phyloP scores from a whole-genome alignment of 2,329 filamentous ascomycete species.

The Metarhizium sp. region DNA sequence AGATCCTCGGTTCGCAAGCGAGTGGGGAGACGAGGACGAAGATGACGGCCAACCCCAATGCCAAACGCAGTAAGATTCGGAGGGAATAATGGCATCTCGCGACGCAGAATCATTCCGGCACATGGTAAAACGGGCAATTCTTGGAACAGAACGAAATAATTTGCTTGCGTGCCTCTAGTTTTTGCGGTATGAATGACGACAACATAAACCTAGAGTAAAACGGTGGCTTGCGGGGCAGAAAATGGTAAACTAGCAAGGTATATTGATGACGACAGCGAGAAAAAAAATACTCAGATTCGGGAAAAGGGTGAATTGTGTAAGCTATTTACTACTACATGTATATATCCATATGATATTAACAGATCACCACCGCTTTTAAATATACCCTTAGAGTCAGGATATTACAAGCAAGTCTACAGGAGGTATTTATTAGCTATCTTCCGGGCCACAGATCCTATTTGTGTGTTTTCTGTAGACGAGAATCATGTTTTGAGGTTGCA shows the following conservation, averaged over 20 bases:
- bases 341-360: too few species aligned
- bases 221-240: background rate
- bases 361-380: too few species aligned
- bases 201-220: conserved; percentile 1
- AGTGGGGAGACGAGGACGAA: conserved; percentile 65
- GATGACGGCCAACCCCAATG: conserved; percentile 61
- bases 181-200: conserved; percentile 7
- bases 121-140: too few species aligned
- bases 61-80: conserved; percentile 53
- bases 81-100: background rate
- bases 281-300: background rate
- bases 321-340: background rate
- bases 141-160: background rate
- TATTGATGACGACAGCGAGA: background rate
- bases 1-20: conserved; percentile 54
- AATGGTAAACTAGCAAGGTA: background rate
- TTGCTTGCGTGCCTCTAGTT: background rate
- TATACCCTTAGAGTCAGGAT: too few species aligned
- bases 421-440: too few species aligned
- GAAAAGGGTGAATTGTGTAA: background rate
- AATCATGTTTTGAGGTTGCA: too few species aligned
- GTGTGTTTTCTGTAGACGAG: too few species aligned
- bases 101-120: background rate
- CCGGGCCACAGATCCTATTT: too few species aligned
- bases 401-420: too few species aligned